Conservation (phyloP, 1,284 basidiomycete species). For the Ustilago loliicola region DNA sequence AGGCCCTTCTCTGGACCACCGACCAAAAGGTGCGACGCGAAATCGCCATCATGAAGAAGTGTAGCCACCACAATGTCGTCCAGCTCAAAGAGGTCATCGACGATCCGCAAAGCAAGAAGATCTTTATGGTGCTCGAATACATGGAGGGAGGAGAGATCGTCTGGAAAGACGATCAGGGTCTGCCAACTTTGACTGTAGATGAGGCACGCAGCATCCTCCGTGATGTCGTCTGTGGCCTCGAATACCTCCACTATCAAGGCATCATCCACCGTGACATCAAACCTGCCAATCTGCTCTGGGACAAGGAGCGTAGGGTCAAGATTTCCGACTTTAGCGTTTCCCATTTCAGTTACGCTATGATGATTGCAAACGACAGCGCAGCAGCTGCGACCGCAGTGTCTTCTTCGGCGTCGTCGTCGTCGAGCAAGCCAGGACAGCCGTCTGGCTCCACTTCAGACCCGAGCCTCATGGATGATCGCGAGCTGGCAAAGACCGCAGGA, state of each 20-base stretch:
- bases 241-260: constrained; percentile 94
- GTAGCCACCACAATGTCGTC: constrained; percentile 89
- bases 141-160: constrained; percentile 93
- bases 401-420: constrained; percentile 20
- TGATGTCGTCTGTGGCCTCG: constrained; percentile 91
- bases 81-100: constrained; percentile 94
- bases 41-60: constrained; percentile 98
- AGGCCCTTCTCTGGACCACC: constrained; percentile 64
- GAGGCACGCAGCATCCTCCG: constrained; percentile 89
- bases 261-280: constrained; percentile 99
- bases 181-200: constrained; percentile 82
- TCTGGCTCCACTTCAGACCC: constrained; percentile 68
- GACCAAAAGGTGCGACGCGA: constrained; percentile 72
- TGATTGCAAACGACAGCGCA: constrained; percentile 50
- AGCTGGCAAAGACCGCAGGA: constrained; percentile 92
- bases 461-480: constrained; percentile 81
- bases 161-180: constrained; percentile 76
- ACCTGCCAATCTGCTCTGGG: constrained; percentile 95
- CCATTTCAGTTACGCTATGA: constrained; percentile 85
- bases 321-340: constrained; percentile 98
- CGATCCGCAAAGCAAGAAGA: constrained; percentile 87
- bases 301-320: constrained; percentile 85
- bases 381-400: constrained; percentile 20
- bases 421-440: constrained; percentile 16
- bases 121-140: constrained; percentile 98